phyloP scores from a whole-genome alignment of 208 protist genomes.

The Jaenimonas drosophilae region DNA sequence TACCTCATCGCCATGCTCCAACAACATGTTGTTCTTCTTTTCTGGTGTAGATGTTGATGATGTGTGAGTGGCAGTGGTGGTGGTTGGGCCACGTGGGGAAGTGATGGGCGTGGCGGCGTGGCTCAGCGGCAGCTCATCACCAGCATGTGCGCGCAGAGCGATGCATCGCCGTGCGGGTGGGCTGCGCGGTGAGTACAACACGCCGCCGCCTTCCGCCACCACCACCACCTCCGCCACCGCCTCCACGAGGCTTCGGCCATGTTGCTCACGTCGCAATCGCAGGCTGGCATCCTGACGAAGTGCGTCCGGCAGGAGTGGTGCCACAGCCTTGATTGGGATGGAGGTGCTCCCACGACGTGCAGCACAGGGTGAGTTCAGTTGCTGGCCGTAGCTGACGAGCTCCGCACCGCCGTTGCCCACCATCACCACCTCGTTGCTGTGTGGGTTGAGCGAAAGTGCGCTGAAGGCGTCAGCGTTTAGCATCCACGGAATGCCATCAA shows the following conservation, averaged over 20 bases:
- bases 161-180: no score
- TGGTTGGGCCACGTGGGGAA: background rate
- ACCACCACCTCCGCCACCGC: constrained; percentile 1
- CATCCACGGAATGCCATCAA: constrained; percentile 55
- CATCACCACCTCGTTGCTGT: constrained; percentile 48
- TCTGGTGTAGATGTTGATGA: background rate
- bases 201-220: background rate
- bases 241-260: background rate
- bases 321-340: background rate
- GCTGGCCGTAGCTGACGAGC: background rate
- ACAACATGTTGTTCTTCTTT: background rate
- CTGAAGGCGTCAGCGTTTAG: constrained; percentile 57
- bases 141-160: background rate
- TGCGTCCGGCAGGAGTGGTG: background rate
- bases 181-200: background rate
- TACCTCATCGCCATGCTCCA: no score
- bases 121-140: background rate
- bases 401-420: constrained; percentile 13
- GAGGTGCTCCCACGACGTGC: background rate
- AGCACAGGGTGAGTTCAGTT: background rate
- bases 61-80: background rate
- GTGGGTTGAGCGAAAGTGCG: constrained; percentile 28
- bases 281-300: background rate
- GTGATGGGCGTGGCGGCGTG: background rate
- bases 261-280: background rate